These are phyloP conservation scores for Paecilomyces dactylethromorphus DNA, from an alignment of 2,329 filamentous ascomycete species.

Conservation along the genomic window DNA sequence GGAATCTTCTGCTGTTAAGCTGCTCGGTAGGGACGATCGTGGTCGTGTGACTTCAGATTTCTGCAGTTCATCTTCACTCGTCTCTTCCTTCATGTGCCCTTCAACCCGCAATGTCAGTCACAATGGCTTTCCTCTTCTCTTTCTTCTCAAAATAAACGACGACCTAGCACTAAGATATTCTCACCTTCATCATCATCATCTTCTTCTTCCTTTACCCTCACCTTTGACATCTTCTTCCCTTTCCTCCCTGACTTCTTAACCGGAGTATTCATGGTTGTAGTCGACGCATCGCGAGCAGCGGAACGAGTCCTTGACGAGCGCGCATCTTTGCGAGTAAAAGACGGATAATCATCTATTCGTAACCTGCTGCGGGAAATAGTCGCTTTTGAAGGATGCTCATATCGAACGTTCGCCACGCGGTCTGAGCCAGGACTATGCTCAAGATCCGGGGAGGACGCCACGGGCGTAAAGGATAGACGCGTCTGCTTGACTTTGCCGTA, in stretches of 20 bases:
- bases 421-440: constrained; percentile 14
- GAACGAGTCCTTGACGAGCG: constrained; percentile 1
- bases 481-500: constrained; percentile 32
- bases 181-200: no score
- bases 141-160: not conserved
- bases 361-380: constrained; percentile 7
- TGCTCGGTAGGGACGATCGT: not conserved
- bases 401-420: constrained; percentile 27
- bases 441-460: constrained; percentile 17
- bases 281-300: not conserved
- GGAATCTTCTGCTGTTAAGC: not conserved
- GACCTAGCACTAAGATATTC: not conserved
- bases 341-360: constrained; percentile 4
- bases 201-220: not conserved
- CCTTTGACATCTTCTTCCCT: not conserved
- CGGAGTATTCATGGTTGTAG: not conserved
- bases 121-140: not conserved
- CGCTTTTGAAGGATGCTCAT: constrained; percentile 20
- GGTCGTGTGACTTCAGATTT: not conserved
- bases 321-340: constrained; percentile 1
- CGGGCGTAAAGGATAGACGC: constrained; percentile 35
- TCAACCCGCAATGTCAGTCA: not conserved
- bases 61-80: not conserved
- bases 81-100: not conserved
- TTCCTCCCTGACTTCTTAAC: not conserved